phyloP scores from a whole-genome alignment of 1,284 basidiomycete genomes.

The Veloboletus limbatus region DNA sequence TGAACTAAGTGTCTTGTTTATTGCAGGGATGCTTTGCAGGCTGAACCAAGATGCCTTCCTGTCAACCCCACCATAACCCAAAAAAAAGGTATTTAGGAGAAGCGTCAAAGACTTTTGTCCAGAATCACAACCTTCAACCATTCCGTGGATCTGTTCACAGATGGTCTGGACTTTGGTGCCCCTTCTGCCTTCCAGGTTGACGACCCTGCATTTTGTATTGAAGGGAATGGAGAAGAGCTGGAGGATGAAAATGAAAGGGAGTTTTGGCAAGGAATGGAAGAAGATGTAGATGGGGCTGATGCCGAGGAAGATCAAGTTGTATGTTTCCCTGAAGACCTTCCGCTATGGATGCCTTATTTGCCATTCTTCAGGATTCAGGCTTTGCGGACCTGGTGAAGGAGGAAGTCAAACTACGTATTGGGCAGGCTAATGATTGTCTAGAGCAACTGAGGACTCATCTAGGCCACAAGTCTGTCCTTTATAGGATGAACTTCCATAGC shows the following conservation, averaged over 20 bases:
- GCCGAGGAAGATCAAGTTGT: neutral
- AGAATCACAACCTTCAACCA: slow-evolving; percentile 5
- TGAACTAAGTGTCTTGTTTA: too few species aligned
- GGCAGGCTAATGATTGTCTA: slow-evolving; percentile 10
- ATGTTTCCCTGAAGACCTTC: too few species aligned
- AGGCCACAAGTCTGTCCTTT: slow-evolving; percentile 13
- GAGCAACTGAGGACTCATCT: slow-evolving; percentile 10
- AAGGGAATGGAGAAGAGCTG: neutral
- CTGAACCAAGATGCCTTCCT: neutral
- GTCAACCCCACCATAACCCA: neutral
- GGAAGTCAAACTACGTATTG: slow-evolving; percentile 6
- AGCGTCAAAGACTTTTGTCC: neutral
- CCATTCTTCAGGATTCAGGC: too few species aligned
- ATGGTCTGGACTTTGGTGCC: too few species aligned
- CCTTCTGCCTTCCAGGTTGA: neutral
- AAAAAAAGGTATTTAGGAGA: neutral
- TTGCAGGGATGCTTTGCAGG: slow-evolving; percentile 1
- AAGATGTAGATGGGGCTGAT: too few species aligned
- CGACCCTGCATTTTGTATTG: neutral
- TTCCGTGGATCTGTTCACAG: too few species aligned
- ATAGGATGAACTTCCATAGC: slow-evolving; percentile 2
- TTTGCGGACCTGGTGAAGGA: neutral
- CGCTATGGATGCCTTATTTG: too few species aligned
- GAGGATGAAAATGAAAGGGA: neutral
- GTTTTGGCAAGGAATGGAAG: neutral